Base-by-base conservation (phyloP, 371 early-diverging fungal genomes). In the Mucor irregularis region DNA sequence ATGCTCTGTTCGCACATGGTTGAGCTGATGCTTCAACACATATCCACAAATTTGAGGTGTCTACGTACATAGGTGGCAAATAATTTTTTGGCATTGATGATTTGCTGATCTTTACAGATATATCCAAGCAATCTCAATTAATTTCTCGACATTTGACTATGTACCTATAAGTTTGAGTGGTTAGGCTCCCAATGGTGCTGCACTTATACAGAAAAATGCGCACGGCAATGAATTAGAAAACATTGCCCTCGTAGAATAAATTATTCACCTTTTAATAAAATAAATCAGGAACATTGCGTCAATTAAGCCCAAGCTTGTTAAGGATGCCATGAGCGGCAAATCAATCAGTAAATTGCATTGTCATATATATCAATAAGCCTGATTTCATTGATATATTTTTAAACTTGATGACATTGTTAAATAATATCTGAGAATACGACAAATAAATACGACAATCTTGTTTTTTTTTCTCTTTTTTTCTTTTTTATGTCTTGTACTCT, bases 161-260 rank as follows among this genome's bases (percentile, higher is more conserved):
- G n/a, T n/a, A n/a, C n/a, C n/a, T n/a, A n/a, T n/a, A n/a, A n/a
- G n/a, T n/a, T n/a, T n/a, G n/a, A n/a, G n/a, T n/a, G n/a, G n/a
- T n/a, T n/a, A n/a, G n/a, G n/a, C n/a, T n/a, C n/a, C n/a, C n/a
- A n/a, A n/a, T n/a, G n/a, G n/a, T n/a, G 76, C 76, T 37, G 74
- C 72, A 7, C 80, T 76, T 5, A 10, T 42, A 3, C 49, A 65
- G 14, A 61, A 58, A 30, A 50, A 25, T 4, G 35, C 46, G 3
- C 76, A 76, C 30, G 56, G 55, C 17, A 61, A 68, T 8, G 62
- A 68, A 42, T 48, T 79, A 26, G 53, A 51, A 0, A 60, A 53
- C 2, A 64, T 79, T 44, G 74, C 75, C 0, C 58, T 68, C 29
- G 53, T 61, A 1, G 50, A 74, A 42, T 43, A 53, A 3, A 31